phyloP scores from a whole-genome alignment of 2,329 filamentous ascomycete genomes.

The Pyrenophora graminea region DNA sequence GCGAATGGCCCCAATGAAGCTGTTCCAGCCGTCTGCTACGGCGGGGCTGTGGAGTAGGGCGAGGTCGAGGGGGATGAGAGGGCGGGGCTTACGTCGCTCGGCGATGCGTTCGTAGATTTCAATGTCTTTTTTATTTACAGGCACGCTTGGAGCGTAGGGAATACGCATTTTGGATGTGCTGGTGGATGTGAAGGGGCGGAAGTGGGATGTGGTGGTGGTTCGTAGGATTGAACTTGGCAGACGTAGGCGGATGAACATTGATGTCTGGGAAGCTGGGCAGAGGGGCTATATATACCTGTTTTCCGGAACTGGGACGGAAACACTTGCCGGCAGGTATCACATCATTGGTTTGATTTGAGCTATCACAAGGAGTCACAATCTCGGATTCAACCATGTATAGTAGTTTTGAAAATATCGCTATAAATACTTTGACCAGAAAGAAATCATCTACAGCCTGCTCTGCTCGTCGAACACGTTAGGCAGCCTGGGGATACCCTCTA shows the following conservation, averaged over 20 bases:
- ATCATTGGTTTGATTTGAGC: neutral
- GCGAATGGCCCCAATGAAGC: slow-evolving; percentile 62
- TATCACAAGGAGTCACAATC: neutral
- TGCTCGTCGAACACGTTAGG: slow-evolving; percentile 34
- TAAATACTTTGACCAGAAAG: slow-evolving; percentile 17
- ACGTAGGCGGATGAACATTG: slow-evolving; percentile 1
- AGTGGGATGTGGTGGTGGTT: neutral
- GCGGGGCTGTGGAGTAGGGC: slow-evolving; percentile 60
- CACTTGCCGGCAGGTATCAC: slow-evolving; percentile 7
- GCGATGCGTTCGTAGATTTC: slow-evolving; percentile 58
- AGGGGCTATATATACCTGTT: slow-evolving; percentile 5
- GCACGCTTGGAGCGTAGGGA: slow-evolving; percentile 57
- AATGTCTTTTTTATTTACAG: slow-evolving; percentile 52
- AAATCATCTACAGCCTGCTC: slow-evolving; percentile 28
- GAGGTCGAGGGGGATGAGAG: slow-evolving; percentile 60
- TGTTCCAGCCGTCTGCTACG: slow-evolving; percentile 63
- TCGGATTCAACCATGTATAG: neutral
- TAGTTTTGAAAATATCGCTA: slow-evolving; percentile 11
- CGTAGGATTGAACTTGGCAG: neutral
- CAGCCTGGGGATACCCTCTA: slow-evolving; percentile 40
- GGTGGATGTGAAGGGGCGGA: slow-evolving; percentile 11
- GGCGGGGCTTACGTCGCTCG: slow-evolving; percentile 56
- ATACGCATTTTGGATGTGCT: slow-evolving; percentile 56
- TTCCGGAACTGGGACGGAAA: slow-evolving; percentile 6
- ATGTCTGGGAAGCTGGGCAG: neutral